These are phyloP conservation scores for Nyssa sinensis DNA, from an alignment of 148 eudicot species.

Conservation along the genomic window DNA sequence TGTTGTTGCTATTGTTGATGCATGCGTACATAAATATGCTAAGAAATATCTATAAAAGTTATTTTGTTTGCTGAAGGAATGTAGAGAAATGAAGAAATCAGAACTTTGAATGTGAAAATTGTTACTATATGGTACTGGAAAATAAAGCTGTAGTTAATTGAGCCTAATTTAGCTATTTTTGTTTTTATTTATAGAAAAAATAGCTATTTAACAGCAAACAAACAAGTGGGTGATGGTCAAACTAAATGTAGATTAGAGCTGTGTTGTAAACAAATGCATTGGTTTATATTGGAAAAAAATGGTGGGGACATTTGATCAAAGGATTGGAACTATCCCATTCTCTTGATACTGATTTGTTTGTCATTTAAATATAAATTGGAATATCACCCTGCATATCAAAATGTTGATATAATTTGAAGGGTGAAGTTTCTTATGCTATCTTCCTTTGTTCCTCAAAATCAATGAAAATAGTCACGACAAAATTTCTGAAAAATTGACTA, in stretches of 20 bases:
- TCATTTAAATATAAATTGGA: background rate
- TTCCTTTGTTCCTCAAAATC: background rate
- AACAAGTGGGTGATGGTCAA: background rate
- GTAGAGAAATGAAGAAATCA: background rate
- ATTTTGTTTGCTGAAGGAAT: background rate
- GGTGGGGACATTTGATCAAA: background rate
- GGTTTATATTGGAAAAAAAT: background rate
- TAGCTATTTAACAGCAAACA: too few species aligned
- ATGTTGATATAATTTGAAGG: background rate
- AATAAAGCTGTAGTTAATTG: constrained; percentile 1
- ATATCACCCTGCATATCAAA: background rate
- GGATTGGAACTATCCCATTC: background rate
- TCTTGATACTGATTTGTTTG: too few species aligned
- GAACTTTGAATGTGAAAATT: background rate
- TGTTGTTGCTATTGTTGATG: background rate
- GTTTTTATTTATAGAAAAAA: too few species aligned
- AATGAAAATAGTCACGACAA: background rate
- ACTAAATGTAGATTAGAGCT: background rate
- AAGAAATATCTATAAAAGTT: too few species aligned
- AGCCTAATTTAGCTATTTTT: background rate
- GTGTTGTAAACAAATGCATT: background rate
- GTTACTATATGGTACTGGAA: background rate
- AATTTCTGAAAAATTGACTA: background rate
- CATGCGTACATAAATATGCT: background rate
- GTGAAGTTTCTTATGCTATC: background rate